These are phyloP conservation scores for Forsythia viridissima DNA, from an alignment of 257 asterid species.

Conservation along the genomic window DNA sequence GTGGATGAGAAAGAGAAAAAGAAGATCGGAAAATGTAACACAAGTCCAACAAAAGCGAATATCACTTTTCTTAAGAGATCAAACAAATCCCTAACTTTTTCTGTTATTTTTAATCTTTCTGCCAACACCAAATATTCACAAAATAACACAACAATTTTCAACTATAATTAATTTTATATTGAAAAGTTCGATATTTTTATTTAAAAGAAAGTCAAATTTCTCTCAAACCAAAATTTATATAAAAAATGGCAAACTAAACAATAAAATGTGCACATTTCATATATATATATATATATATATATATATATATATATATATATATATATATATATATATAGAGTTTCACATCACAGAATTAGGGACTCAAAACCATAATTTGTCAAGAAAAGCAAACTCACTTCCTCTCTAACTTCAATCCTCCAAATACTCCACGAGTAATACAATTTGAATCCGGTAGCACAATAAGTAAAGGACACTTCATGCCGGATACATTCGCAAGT, in stretches of 20 bases:
- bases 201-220: not conserved
- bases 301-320: not conserved
- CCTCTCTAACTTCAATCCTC: too few relatives aligned
- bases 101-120: not conserved
- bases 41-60: not conserved
- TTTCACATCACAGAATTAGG: not conserved
- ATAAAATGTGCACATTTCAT: not conserved
- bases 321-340: not conserved
- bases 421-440: too few relatives aligned
- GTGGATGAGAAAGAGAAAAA: not conserved
- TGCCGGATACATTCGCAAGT: too few relatives aligned
- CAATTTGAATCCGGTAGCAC: too few relatives aligned
- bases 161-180: too few relatives aligned
- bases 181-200: not conserved
- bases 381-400: not conserved
- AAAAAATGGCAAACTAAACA: not conserved
- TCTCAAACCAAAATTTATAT: not conserved
- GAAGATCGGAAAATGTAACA: not conserved
- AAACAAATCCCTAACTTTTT: not conserved
- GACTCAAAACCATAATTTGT: not conserved
- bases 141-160: too few relatives aligned
- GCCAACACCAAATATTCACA: not conserved
- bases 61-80: not conserved
- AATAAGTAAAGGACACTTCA: too few relatives aligned
- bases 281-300: not conserved